Percentiles rank a stretch among this genome's conserved stretches.
These are phyloP conservation scores for Boletus rex-veris DNA, from an alignment of 768 basidiomycete genomes.

Conservation along the genomic window DNA sequence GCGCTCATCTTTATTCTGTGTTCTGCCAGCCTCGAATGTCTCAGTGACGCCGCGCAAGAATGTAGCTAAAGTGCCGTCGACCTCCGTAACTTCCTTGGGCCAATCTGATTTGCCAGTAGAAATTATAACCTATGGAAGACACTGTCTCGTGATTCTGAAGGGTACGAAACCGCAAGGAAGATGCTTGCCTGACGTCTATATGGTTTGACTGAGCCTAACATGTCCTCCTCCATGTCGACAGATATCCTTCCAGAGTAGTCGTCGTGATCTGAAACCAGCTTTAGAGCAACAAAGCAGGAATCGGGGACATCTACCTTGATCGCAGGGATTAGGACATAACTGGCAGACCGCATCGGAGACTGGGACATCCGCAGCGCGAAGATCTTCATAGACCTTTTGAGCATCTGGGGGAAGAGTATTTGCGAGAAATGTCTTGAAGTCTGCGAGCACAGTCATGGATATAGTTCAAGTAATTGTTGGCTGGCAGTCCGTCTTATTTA, in stretches of 20 bases:
- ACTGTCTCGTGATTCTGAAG: background rate
- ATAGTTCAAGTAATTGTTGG: background rate
- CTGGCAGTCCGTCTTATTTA: background rate
- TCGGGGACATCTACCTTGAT: conserved; percentile 46
- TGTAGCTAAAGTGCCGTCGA: conserved; percentile 66
- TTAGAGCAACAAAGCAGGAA: conserved; percentile 28
- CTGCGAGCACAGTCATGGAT: conserved; percentile 26
- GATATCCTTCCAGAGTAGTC: conserved; percentile 71
- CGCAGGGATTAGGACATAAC: conserved; percentile 74
- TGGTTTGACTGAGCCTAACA: conserved; percentile 85
- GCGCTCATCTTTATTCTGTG: background rate
- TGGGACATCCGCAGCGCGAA: conserved; percentile 60
- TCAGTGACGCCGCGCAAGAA: conserved; percentile 36
- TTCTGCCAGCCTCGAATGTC: conserved; percentile 3
- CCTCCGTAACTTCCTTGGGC: conserved; percentile 75
- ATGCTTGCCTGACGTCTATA: conserved; percentile 74
- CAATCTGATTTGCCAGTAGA: conserved; percentile 91
- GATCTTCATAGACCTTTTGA: conserved; percentile 43
- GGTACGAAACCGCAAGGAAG: background rate
- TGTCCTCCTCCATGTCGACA: conserved; percentile 72
- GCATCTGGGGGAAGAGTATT: conserved; percentile 27
- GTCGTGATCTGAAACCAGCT: conserved; percentile 53
- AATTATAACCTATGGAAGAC: conserved; percentile 62
- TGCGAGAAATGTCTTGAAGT: conserved; percentile 20
- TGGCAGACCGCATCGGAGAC: conserved; percentile 67